Base-by-base conservation (phyloP, 2,329 filamentous ascomycete species). In the Myriangium duriaei region DNA sequence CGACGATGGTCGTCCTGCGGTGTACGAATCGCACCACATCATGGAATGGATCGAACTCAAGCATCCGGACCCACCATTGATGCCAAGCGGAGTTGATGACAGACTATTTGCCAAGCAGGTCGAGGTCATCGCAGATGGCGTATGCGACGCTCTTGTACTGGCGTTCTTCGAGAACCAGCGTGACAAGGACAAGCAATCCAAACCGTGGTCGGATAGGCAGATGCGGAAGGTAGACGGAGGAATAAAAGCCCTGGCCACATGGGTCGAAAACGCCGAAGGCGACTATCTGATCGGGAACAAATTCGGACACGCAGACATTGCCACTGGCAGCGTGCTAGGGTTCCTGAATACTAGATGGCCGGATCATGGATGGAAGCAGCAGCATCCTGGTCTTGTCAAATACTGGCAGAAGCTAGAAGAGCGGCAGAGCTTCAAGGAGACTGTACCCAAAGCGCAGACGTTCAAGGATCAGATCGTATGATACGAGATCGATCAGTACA, bases 381-480 rank as follows among this genome's bases (percentile, higher is more conserved):
- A 52, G 30, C 54, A 59, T 45, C 54, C 58, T 6, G 42, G 47
- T 9, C 36, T 61, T 47, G 64, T 42, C 61, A 64, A 45, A 58
- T 68, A 45, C 61, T 67, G 59, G 62, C 61, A 47, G 52, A 59
- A 51, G 49, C 37, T 60, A 35, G 56, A 68, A 42, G 59, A 60
- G 15, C 55, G 63, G 1, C 59, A 65, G 45, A 62, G 61, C 34
- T 60, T 61, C 36, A 48, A 46, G 12, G 44, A 45, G 4, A 61
- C 54, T 3, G 44, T 46, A 19, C 58, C 58, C 2, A 45, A 36
- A 15, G 47, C 52, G 14, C 57, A 60, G 44, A 53, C 45, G 10
- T 55, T 59, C 29, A 52, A 45, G 21, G 58, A 61, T 46, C 45
- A 49, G 37, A 49, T 61, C 38, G 57, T 60, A 1, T 60, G 46